Evolutionary conservation across 352 stramenopile genomes (phyloP).

Genomic region (Phytophthora quininea): DNA sequence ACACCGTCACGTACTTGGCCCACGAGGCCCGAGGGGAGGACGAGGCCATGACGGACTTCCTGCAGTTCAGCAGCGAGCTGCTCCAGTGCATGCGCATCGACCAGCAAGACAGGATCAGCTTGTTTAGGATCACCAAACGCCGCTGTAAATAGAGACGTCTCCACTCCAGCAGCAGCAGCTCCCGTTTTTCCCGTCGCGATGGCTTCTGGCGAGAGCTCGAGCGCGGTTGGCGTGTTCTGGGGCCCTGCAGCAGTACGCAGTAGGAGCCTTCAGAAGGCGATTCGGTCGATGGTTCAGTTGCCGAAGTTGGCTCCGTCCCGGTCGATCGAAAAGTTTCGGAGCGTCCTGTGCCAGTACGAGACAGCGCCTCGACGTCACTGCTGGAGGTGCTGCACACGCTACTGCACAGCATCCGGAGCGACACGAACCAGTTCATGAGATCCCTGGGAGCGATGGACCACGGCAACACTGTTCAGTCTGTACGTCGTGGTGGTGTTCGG

Average conservation of each 20-base stretch:
- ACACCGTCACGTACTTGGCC: conserved; percentile 71
- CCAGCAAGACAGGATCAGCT: conserved; percentile 43
- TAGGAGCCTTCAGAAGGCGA: neutral
- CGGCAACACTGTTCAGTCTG: conserved; percentile 24
- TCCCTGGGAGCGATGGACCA: conserved; percentile 35
- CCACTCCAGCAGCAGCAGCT: neutral
- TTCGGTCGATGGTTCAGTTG: conserved; percentile 2
- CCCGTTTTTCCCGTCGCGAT: neutral
- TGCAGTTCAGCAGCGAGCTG: conserved; percentile 47
- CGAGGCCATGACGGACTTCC: conserved; percentile 75
- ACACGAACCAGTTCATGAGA: conserved; percentile 40
- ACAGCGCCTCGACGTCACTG: conserved; percentile 34
- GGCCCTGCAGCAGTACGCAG: conserved; percentile 2
- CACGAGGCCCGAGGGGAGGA: conserved; percentile 79
- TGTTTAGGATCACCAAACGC: conserved; percentile 58
- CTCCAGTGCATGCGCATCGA: conserved; percentile 53
- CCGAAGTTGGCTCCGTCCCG: conserved; percentile 10
- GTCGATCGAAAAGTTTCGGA: conserved; percentile 4
- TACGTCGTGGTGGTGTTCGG: conserved; percentile 4
- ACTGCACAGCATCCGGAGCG: conserved; percentile 45
- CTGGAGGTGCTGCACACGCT: conserved; percentile 57
- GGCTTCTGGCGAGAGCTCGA: neutral
- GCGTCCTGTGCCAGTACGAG: neutral
- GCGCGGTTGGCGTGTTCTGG: conserved; percentile 43
- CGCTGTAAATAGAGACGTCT: conserved; percentile 20